Percentiles rank a stretch among this genome's conserved stretches.
Conservation (phyloP, 768 basidiomycete genomes). For the Lactarius psammicola region DNA sequence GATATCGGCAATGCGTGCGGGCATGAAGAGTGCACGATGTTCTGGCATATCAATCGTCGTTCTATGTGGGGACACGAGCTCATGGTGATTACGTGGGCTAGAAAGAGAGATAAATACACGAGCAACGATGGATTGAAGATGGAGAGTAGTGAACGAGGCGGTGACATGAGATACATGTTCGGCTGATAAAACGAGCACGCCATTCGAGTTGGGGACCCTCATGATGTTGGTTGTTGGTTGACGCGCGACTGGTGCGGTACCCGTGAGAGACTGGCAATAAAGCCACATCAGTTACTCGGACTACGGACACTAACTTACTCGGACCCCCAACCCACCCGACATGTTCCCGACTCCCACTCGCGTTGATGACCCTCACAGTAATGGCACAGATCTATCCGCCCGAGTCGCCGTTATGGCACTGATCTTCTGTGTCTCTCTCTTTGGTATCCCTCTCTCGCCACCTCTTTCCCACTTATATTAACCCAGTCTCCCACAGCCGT, state of each 20-base stretch:
- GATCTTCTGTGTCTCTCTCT: slow-evolving; percentile 61
- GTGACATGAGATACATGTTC: slow-evolving; percentile 55
- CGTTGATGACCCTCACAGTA: neutral
- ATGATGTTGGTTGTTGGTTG: too few relatives aligned
- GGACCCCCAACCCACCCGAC: neutral
- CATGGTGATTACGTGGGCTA: neutral
- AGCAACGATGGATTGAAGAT: slow-evolving; percentile 37
- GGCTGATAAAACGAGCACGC: slow-evolving; percentile 40
- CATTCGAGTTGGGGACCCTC: too few relatives aligned
- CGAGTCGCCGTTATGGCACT: slow-evolving; percentile 42
- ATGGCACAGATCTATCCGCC: neutral
- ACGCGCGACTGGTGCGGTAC: slow-evolving; percentile 20
- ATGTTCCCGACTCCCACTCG: neutral
- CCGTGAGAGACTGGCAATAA: neutral
- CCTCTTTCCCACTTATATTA: neutral
- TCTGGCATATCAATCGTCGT: slow-evolving; percentile 49
- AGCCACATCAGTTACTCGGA: neutral
- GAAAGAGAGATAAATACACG: slow-evolving; percentile 26
- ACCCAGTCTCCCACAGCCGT: slow-evolving; percentile 46
- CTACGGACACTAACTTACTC: neutral
- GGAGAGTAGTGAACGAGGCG: slow-evolving; percentile 43
- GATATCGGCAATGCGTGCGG: slow-evolving; percentile 52
- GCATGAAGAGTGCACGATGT: slow-evolving; percentile 81
- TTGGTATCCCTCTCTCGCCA: slow-evolving; percentile 45
- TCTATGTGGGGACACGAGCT: slow-evolving; percentile 51